phyloP scores from a whole-genome alignment of 2,329 filamentous ascomycete genomes.

The Cladosporium velox region DNA sequence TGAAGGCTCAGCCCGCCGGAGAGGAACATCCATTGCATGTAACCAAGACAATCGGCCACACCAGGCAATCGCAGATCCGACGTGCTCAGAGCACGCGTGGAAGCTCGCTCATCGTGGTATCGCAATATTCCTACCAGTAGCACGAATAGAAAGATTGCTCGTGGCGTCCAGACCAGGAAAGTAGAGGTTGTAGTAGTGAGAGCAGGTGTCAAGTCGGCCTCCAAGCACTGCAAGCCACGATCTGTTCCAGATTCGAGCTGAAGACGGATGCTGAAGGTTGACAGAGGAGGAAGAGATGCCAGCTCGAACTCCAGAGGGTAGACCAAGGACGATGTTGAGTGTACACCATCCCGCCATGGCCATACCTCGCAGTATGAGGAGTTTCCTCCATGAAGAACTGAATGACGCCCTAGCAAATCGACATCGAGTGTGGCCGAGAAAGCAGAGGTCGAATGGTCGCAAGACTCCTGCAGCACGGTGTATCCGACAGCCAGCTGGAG shows the following conservation, averaged over 20 bases:
- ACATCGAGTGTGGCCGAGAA: not conserved
- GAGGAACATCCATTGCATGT: slow-evolving; percentile 13
- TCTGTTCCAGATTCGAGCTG: not conserved
- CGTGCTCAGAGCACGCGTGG: not conserved
- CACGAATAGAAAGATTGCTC: not conserved
- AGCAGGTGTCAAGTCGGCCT: slow-evolving; percentile 5
- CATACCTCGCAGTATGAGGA: not conserved
- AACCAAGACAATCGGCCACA: slow-evolving; percentile 6
- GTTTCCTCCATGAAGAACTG: not conserved
- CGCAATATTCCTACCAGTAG: slow-evolving; percentile 5
- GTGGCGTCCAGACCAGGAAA: not conserved
- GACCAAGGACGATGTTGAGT: not conserved
- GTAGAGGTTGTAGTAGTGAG: not conserved
- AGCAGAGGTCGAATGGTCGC: not conserved
- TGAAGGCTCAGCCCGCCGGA: slow-evolving; percentile 9
- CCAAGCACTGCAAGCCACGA: not conserved
- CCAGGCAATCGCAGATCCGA: slow-evolving; percentile 8
- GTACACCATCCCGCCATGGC: not conserved
- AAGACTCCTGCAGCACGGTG: not conserved
- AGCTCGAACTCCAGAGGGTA: not conserved
- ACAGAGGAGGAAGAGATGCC: not conserved
- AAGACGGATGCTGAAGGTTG: slow-evolving; percentile 13
- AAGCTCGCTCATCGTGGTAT: not conserved
- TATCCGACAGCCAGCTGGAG: not conserved
- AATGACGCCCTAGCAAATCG: slow-evolving; percentile 1